Evolutionary conservation across 371 early-diverging fungal genomes (phyloP).

Genomic region (Syncephalastrum racemosum): DNA sequence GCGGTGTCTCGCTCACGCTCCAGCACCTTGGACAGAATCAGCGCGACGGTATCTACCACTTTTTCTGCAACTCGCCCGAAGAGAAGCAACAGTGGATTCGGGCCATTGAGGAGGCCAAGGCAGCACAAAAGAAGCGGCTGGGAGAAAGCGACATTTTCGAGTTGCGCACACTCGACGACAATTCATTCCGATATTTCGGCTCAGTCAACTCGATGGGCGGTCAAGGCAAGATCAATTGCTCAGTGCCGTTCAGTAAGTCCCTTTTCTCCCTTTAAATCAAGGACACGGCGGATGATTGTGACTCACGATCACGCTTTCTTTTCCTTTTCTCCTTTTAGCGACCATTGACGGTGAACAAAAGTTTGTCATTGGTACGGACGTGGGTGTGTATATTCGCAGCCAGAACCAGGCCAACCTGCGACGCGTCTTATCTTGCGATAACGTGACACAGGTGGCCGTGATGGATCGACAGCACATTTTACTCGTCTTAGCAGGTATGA

Average conservation of each 20-base stretch:
- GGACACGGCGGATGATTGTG: no score
- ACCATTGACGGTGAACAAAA: slow-evolving; percentile 41
- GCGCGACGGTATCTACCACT: slow-evolving; percentile 38
- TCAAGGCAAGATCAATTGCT: slow-evolving; percentile 66
- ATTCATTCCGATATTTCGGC: slow-evolving; percentile 33
- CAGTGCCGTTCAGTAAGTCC: slow-evolving; percentile 63
- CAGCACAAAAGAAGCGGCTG: slow-evolving; percentile 40
- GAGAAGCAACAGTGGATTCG: slow-evolving; percentile 84
- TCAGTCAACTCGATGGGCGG: slow-evolving; percentile 21
- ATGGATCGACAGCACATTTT: slow-evolving; percentile 50
- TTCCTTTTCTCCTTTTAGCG: slow-evolving; percentile 4
- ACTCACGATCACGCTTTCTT: not conserved
- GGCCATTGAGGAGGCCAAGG: slow-evolving; percentile 78
- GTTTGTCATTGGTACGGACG: slow-evolving; percentile 83
- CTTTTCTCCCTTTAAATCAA: no score
- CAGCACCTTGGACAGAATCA: slow-evolving; percentile 39
- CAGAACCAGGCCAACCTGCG: slow-evolving; percentile 26
- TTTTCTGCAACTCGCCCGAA: slow-evolving; percentile 59
- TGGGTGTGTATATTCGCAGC: slow-evolving; percentile 70
- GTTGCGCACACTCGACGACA: slow-evolving; percentile 48
- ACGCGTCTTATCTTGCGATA: slow-evolving; percentile 38
- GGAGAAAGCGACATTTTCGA: slow-evolving; percentile 67
- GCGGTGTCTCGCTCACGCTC: slow-evolving; percentile 23
- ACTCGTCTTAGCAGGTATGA: slow-evolving; percentile 43
- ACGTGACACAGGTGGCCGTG: slow-evolving; percentile 44